Conservation (phyloP, 169 alveolate species). For the Plasmodium yoelii region DNA sequence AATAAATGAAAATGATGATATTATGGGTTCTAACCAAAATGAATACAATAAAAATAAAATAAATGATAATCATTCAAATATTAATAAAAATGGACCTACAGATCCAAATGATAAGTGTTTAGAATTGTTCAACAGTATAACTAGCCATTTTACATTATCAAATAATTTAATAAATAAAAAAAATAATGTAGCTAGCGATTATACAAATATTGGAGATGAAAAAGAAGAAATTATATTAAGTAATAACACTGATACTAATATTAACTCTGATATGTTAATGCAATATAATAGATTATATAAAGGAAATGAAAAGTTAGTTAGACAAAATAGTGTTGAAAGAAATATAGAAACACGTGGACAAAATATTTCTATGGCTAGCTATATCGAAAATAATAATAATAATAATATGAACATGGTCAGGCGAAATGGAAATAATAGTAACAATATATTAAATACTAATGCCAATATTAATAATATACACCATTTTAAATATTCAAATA, state of each 20-base stretch:
- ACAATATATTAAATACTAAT: background rate
- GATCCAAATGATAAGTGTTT: background rate
- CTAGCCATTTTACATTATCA: constrained; percentile 6
- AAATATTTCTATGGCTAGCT: background rate
- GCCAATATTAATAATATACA: background rate
- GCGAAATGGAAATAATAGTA: background rate
- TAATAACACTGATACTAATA: constrained; percentile 18
- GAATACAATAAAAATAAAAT: background rate
- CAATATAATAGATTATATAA: background rate
- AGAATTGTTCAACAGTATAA: constrained; percentile 4
- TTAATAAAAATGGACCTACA: no score
- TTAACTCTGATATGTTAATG: background rate
- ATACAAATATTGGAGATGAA: constrained; percentile 11
- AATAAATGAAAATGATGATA: background rate
- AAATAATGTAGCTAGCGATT: constrained; percentile 2
- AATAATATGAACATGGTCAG: background rate
- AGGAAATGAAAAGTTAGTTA: background rate
- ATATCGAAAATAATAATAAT: background rate
- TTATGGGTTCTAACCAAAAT: constrained; percentile 1
- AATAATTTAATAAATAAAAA: constrained; percentile 16
- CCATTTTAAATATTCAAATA: constrained; percentile 8
- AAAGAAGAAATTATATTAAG: constrained; percentile 9
- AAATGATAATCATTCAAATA: background rate
- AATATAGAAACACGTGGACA: background rate
- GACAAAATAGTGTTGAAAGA: no score